phyloP scores from a whole-genome alignment of 2,329 filamentous ascomycete genomes.

The Hymenotorrendiella dingleyae region DNA sequence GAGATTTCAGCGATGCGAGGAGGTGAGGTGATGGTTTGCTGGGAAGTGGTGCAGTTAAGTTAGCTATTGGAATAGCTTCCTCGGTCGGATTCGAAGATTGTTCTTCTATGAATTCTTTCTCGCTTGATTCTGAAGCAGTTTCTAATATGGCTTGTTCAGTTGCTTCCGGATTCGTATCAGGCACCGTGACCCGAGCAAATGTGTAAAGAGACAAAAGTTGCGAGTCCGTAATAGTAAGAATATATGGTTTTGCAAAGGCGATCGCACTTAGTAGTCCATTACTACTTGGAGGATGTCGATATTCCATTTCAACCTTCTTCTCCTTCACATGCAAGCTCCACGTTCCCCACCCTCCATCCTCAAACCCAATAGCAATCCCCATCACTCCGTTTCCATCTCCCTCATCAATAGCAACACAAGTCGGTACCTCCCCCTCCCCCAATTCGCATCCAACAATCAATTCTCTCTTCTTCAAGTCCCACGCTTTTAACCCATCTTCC shows the following conservation, averaged over 20 bases:
- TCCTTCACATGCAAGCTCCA: slow-evolving; percentile 52
- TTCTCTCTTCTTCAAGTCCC: slow-evolving; percentile 61
- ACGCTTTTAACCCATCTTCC: slow-evolving; percentile 66
- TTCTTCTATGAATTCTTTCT: too few species aligned
- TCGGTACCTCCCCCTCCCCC: slow-evolving; percentile 39
- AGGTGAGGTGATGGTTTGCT: slow-evolving; percentile 36
- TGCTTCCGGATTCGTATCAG: slow-evolving; percentile 2
- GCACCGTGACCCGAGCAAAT: slow-evolving; percentile 40
- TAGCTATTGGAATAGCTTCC: too few species aligned
- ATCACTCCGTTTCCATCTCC: slow-evolving; percentile 40
- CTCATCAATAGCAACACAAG: slow-evolving; percentile 61
- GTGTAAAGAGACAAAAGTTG: slow-evolving; percentile 73
- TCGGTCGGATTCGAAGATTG: too few species aligned
- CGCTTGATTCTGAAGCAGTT: neutral
- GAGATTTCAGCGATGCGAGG: slow-evolving; percentile 73
- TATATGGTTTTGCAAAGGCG: slow-evolving; percentile 67
- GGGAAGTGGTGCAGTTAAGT: too few species aligned
- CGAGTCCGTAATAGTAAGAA: slow-evolving; percentile 70
- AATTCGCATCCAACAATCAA: slow-evolving; percentile 49
- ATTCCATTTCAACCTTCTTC: slow-evolving; percentile 20
- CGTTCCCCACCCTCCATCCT: slow-evolving; percentile 64
- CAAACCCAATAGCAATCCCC: slow-evolving; percentile 63
- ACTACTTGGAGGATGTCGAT: slow-evolving; percentile 23
- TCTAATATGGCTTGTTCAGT: neutral
- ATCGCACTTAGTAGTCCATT: slow-evolving; percentile 54